Evolutionary conservation across 805 yeast genomes (phyloP), one percentile per base, ranked within the genome.

Genomic region (Yamadazyma paraphyllophila): DNA sequence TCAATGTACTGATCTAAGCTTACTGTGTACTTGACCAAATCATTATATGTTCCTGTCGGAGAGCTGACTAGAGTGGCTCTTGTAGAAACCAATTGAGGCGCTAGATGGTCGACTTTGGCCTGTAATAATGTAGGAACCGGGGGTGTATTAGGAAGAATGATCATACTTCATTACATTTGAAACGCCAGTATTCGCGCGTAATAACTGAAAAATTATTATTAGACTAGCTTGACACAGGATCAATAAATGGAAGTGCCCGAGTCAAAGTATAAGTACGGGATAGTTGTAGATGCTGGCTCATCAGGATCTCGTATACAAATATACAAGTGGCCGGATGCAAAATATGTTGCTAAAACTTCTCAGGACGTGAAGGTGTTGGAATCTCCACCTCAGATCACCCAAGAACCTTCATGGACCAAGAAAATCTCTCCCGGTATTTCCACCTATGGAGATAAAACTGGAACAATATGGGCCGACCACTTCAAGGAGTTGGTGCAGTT

Each of bases 271-370:
- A 65, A 73, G 41, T 91, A 88, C 69, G 97, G 96, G 24, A 83
- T 94, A 26, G 95, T 92, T 12, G 77, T 92, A 2, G 99, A 92
- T 64, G 89, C 97, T 0, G 99, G 99, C 1, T 90, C 97, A 1
- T 87, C 96, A 0, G 99, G 99, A 1, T 89, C 97, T 3, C 72
- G 99, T 43, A 75, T 87, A 12, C 91, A 88, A 62, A 78, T 92
- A 9, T 92, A 88, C 61, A 73, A 77, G 48, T 92, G 97, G 97
- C 76, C 76, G 11, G 82, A 82, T 54, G 70, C 62, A 25, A 61
- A 59, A 14, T 44, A 41, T 34, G 43, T 51, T 7, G 38, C 35
- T 26, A 42, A 51, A 8, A 34, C 40, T 16, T 49, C 66, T 1
- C 44, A 62, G 3, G 72, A 74, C 25, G 60, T 63, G 0, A 45